A percentile compares a stretch with the other conserved stretches of the same genome.
phyloP scores from a whole-genome alignment of 23 red algal species.

The Gracilaria domingensis region DNA sequence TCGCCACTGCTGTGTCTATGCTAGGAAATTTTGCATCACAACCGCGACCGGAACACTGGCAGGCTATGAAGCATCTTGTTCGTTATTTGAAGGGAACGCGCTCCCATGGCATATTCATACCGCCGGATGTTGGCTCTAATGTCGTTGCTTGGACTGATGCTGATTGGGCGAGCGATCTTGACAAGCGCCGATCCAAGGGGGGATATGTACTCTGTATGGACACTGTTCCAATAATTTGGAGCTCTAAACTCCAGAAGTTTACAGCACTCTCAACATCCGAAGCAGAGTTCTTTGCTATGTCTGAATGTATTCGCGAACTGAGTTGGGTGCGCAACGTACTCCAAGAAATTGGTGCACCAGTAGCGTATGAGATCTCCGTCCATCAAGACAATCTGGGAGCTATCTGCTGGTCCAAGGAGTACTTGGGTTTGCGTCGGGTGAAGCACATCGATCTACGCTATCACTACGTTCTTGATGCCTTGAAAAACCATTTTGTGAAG shows the following conservation, averaged over 20 bases:
- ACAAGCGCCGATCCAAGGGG: constrained; percentile 20
- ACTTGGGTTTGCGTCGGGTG: neutral
- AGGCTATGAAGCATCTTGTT: no score
- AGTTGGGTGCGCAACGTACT: constrained; percentile 13
- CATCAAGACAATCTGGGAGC: no score
- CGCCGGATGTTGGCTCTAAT: neutral
- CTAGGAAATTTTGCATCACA: constrained; percentile 24
- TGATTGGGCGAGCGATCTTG: constrained; percentile 9
- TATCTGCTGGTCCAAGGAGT: no score
- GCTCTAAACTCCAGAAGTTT: constrained; percentile 22
- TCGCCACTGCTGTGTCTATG: constrained; percentile 20
- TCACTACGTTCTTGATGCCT: no score
- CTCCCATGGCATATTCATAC: no score
- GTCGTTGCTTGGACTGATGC: constrained; percentile 5
- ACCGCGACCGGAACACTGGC: no score
- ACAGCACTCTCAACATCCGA: neutral
- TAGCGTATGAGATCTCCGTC: no score
- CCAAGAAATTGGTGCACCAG: no score
- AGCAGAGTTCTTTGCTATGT: no score
- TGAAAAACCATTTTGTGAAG: no score
- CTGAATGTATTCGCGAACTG: neutral
- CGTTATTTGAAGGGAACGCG: no score
- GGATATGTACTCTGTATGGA: neutral
- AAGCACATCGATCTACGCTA: no score
- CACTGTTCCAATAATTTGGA: constrained; percentile 20